Base-by-base conservation (phyloP, 2,329 filamentous ascomycete species). In the Talaromyces sp. region DNA sequence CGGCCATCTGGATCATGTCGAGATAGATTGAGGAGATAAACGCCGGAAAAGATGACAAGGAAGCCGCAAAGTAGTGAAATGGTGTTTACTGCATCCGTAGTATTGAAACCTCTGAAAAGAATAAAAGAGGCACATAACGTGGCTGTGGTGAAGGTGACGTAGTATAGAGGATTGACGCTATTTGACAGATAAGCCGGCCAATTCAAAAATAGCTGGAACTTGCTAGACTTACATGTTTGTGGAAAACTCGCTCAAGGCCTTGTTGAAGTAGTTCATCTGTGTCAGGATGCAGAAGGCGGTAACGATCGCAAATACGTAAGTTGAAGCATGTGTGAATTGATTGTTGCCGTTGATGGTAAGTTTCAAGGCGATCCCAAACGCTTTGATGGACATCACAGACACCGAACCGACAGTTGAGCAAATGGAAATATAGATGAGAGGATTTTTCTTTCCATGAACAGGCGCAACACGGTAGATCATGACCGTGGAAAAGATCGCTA, bases 261-360 rank as follows among this genome's bases (percentile, higher is more conserved):
- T 99, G 81, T 99, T 99, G 77, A 99, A 96, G 76, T 99, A 99
- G 76, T 99, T 99, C 94, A 99, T 97, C 80, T 99, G 94, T 8
- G 92, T 97, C 65, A 99, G 75, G 70, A 99, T 97, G 79, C 94
- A 99, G 63, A 97, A 90, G 2, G 82, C 81, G 0, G 92, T 94
- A 63, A 97, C 84, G 64, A 99, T 97, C 75, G 93, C 87, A 73
- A 99, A 99, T 63, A 97, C 92, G 68, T 99, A 99, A 60, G 95
- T 99, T 52, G 91, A 96, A 2, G 95, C 90, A 66, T 96, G 90
- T 5, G 84, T 85, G 74, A 99, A 97, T 74, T 99, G 94, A 75
- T 99, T 99, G 75, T 95, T 88, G 56, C 93, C 94, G 50, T 83
- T 86, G 64, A 99, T 84, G 0, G 93, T 97, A 69, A 99, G 85